Percentiles rank a stretch among this genome's conserved stretches.
Evolutionary conservation across 108 stramenopile species (phyloP).

Genomic region (Skeletonema tropicum): DNA sequence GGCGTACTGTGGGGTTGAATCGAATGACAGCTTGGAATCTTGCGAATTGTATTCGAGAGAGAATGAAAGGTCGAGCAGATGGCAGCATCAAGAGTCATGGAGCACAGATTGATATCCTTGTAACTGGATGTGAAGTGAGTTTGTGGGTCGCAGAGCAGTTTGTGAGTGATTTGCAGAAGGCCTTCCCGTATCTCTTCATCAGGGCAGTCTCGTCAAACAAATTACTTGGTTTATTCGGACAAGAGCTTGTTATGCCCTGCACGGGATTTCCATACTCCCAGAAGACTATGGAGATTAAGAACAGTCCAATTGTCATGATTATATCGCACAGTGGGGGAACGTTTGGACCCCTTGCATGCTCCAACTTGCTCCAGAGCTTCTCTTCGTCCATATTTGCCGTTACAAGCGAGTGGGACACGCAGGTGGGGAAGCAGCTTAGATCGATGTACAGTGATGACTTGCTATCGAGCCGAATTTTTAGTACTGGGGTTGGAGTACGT

Average conservation of each 20-base stretch:
- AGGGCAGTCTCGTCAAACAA: slow-evolving; percentile 57
- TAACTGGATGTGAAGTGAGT: slow-evolving; percentile 64
- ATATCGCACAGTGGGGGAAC: slow-evolving; percentile 53
- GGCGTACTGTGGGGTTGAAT: slow-evolving; percentile 46
- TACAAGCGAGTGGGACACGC: slow-evolving; percentile 56
- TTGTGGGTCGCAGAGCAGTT: slow-evolving; percentile 75
- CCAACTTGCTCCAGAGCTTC: slow-evolving; percentile 51
- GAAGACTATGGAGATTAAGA: slow-evolving; percentile 46
- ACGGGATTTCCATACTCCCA: slow-evolving; percentile 46
- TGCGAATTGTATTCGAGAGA: slow-evolving; percentile 42
- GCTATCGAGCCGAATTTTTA: slow-evolving; percentile 46
- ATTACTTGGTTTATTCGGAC: slow-evolving; percentile 60
- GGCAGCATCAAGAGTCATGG: slow-evolving; percentile 38
- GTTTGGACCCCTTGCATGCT: slow-evolving; percentile 50
- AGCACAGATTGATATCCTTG: slow-evolving; percentile 50
- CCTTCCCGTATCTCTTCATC: slow-evolving; percentile 59
- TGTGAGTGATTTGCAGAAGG: slow-evolving; percentile 53
- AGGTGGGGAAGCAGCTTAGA: slow-evolving; percentile 55
- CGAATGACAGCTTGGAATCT: slow-evolving; percentile 61
- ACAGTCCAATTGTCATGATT: slow-evolving; percentile 57
- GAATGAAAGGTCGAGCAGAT: slow-evolving; percentile 44
- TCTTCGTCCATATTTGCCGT: slow-evolving; percentile 54
- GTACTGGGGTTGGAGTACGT: slow-evolving; percentile 51
- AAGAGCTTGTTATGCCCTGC: slow-evolving; percentile 53
- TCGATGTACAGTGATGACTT: slow-evolving; percentile 54